These are phyloP conservation scores for Boletus rubroflammeus DNA, from an alignment of 768 basidiomycete genomes.

Conservation along the genomic window DNA sequence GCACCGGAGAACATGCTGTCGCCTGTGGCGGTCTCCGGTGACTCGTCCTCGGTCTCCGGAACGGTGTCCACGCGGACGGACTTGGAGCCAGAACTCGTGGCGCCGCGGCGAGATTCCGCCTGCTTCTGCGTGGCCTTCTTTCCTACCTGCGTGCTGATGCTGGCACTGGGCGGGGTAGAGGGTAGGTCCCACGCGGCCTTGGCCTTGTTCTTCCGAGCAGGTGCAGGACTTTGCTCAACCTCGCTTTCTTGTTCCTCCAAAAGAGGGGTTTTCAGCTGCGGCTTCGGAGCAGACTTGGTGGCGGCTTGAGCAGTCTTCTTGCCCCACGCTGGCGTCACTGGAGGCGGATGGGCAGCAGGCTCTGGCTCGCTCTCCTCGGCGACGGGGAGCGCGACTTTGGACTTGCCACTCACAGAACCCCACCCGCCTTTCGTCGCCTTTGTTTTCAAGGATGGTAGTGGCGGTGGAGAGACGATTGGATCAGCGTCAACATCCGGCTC, in stretches of 20 bases:
- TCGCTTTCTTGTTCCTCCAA: slow-evolving; percentile 23
- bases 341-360: neutral
- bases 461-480: slow-evolving; percentile 10
- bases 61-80: slow-evolving; percentile 12
- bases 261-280: slow-evolving; percentile 17
- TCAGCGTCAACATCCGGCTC: slow-evolving; percentile 28
- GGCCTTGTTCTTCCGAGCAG: slow-evolving; percentile 12
- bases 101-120: slow-evolving; percentile 5
- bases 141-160: slow-evolving; percentile 4
- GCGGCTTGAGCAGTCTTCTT: slow-evolving; percentile 10
- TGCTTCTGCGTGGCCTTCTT: slow-evolving; percentile 15
- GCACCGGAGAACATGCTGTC: slow-evolving; percentile 6
- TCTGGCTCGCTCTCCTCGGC: slow-evolving; percentile 14
- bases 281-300: slow-evolving; percentile 6
- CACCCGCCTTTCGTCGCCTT: slow-evolving; percentile 16
- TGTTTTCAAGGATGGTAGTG: slow-evolving; percentile 11
- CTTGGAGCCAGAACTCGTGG: slow-evolving; percentile 6
- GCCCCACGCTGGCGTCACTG: slow-evolving; percentile 8
- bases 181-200: slow-evolving; percentile 16
- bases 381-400: slow-evolving; percentile 13
- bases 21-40: neutral
- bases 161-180: neutral
- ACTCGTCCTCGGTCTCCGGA: slow-evolving; percentile 15
- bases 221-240: neutral
- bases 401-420: slow-evolving; percentile 20